Percentiles rank a stretch among this genome's conserved stretches.
phyloP scores from a whole-genome alignment of 768 basidiomycete genomes.

The Sarcodon sp. region DNA sequence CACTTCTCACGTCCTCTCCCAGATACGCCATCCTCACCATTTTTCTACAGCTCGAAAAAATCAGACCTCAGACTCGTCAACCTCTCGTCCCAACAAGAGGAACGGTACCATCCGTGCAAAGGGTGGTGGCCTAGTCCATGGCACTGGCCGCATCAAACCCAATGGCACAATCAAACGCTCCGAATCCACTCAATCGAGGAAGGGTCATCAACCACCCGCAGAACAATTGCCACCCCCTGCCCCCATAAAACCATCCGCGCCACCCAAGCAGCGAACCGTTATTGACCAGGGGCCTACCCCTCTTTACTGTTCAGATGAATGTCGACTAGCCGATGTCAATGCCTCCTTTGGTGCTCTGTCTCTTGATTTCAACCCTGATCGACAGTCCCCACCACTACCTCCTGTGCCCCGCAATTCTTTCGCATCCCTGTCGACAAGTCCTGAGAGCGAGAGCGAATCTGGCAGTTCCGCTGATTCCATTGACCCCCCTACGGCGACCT shows the following conservation, averaged over 20 bases:
- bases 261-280: conserved; percentile 43
- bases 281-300: conserved; percentile 76
- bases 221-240: conserved; percentile 10
- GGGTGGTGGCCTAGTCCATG: conserved; percentile 45
- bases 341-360: conserved; percentile 24
- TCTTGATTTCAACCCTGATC: conserved; percentile 32
- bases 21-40: conserved; percentile 2
- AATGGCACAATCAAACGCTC: conserved; percentile 40
- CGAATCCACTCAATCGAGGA: conserved; percentile 12
- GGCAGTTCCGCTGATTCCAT: conserved; percentile 22
- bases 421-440: conserved; percentile 10
- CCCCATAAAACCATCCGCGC: conserved; percentile 16
- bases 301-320: conserved; percentile 76
- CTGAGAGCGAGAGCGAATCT: conserved; percentile 28
- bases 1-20: conserved; percentile 3
- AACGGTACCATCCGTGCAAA: conserved; percentile 22
- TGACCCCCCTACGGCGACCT: conserved; percentile 10
- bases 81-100: conserved; percentile 18
- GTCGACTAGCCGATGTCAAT: conserved; percentile 46
- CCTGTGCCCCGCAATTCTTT: conserved; percentile 28
- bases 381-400: conserved; percentile 22
- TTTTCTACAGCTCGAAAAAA: conserved; percentile 15
- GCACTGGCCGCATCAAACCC: conserved; percentile 49
- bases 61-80: conserved; percentile 9
- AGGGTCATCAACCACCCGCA: conserved; percentile 10